These are phyloP conservation scores for Fallopia convolvulus DNA, from an alignment of 148 eudicot species.

Conservation along the genomic window DNA sequence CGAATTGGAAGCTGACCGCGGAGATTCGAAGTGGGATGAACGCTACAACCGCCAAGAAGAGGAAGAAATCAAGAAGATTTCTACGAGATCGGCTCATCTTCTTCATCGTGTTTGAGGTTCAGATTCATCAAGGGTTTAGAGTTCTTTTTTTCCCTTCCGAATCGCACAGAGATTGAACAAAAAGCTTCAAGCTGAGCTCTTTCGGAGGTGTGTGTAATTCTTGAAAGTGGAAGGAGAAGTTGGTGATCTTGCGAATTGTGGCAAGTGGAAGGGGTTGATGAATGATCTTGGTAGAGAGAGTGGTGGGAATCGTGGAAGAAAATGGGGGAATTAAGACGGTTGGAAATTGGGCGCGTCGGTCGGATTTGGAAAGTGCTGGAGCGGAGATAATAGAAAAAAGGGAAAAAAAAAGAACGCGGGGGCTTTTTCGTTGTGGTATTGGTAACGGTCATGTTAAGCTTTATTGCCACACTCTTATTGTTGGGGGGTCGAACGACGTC, in stretches of 20 bases:
- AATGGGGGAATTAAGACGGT: conserved; percentile 54
- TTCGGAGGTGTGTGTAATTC: background rate
- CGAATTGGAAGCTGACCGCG: conserved; percentile 24
- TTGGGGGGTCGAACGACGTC: background rate
- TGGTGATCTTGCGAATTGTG: conserved; percentile 13
- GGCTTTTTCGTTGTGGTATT: background rate
- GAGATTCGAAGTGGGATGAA: conserved; percentile 12
- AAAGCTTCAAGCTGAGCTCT: background rate
- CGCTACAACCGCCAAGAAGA: conserved; percentile 7
- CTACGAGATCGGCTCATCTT: conserved; percentile 19
- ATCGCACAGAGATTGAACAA: background rate
- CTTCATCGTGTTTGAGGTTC: background rate
- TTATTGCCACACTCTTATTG: background rate
- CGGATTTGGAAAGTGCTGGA: conserved; percentile 14
- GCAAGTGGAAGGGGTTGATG: background rate
- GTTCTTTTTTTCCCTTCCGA: background rate
- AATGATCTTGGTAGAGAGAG: conserved; percentile 14
- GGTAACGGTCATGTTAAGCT: background rate
- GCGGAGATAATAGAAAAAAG: background rate
- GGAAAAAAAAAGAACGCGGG: background rate
- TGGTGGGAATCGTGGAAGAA: conserved; percentile 11
- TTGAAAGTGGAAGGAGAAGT: background rate
- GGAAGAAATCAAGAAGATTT: conserved; percentile 28
- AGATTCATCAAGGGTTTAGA: background rate
- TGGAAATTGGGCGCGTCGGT: conserved; percentile 48